Evolutionary conservation across 768 basidiomycete genomes (phyloP), one percentile per base, ranked within the genome.

Genomic region (Lactarius quietus): DNA sequence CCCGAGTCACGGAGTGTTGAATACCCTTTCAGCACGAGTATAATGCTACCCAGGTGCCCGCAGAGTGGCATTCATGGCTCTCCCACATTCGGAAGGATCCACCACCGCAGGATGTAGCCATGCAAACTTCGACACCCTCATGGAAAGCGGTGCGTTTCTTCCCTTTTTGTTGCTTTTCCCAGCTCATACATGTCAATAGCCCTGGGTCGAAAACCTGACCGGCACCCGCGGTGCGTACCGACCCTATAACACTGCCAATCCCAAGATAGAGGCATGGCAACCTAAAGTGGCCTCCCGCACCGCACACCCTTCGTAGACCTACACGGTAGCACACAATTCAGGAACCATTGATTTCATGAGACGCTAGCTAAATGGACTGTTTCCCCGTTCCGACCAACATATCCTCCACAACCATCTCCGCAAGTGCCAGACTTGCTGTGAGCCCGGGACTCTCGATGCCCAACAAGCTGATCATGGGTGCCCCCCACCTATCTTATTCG

Each of bases 41-140:
- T 77, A 90, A 98, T 72, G 93, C 92, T n/a, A 84, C 92, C 0
- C 96, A 99, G 80, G 88, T 97, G 39, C 92, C 94, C 18, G 85
- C 95, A 0, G 95, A 96, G 77, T 98, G 96, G 96, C 96, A 97
- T 78, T 87, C 95, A 6, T 98, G 95, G 95, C 78, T 98, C 41
- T 82, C 83, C 12, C 94, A 97, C 73, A 97, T 96, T 71, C 90
- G 96, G 57, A 84, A 87, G 69, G 85, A 87, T 29, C 84, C 93
- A 6, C 96, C 96, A 1, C 78, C 82, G 1, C 81, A 88, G 64
- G 96, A 98, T 72, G 73, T 81, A 1, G 77, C 93, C 29, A 79
- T 96, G 76, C 83, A 89, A 72, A 84, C 80, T 64, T 70, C 82
- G 43, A 83, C 85, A 35, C 93, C 90, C 2, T 77, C 87, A 0